These are phyloP conservation scores for Candida nanaspora DNA, from an alignment of 805 yeast genomes.

Conservation along the genomic window DNA sequence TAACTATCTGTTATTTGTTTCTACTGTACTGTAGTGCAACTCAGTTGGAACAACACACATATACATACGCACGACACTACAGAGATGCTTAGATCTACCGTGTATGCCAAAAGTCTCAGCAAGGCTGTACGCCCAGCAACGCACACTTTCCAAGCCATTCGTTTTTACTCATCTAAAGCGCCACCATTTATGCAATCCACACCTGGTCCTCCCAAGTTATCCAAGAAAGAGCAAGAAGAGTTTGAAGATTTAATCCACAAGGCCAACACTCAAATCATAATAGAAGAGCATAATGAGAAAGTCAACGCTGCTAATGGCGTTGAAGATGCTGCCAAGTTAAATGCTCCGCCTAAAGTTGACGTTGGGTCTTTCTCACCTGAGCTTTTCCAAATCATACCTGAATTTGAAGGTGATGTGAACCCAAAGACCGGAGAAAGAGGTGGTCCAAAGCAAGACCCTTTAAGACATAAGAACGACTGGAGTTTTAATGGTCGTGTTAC, in stretches of 20 bases:
- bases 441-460: slow-evolving; percentile 97
- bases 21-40: too few relatives aligned
- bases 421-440: slow-evolving; percentile 94
- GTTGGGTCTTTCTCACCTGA: slow-evolving; percentile 64
- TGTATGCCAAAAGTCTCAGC: too few relatives aligned
- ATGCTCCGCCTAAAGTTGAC: slow-evolving; percentile 35
- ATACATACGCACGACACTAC: too few relatives aligned
- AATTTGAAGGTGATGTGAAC: slow-evolving; percentile 89
- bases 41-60: too few relatives aligned
- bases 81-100: neutral
- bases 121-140: too few relatives aligned
- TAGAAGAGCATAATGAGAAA: slow-evolving; percentile 58
- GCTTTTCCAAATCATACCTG: slow-evolving; percentile 75
- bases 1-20: too few relatives aligned
- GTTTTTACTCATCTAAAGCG: slow-evolving; percentile 3
- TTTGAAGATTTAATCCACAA: slow-evolving; percentile 78
- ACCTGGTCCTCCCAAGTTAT: slow-evolving; percentile 65
- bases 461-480: slow-evolving; percentile 79
- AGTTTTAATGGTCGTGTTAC: slow-evolving; percentile 95
- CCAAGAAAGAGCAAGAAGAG: slow-evolving; percentile 80
- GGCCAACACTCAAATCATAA: slow-evolving; percentile 73
- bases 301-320: slow-evolving; percentile 12
- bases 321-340: neutral
- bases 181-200: slow-evolving; percentile 12
- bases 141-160: too few relatives aligned